phyloP scores from a whole-genome alignment of 768 basidiomycete species.

The Pleurotus pulmonarius region DNA sequence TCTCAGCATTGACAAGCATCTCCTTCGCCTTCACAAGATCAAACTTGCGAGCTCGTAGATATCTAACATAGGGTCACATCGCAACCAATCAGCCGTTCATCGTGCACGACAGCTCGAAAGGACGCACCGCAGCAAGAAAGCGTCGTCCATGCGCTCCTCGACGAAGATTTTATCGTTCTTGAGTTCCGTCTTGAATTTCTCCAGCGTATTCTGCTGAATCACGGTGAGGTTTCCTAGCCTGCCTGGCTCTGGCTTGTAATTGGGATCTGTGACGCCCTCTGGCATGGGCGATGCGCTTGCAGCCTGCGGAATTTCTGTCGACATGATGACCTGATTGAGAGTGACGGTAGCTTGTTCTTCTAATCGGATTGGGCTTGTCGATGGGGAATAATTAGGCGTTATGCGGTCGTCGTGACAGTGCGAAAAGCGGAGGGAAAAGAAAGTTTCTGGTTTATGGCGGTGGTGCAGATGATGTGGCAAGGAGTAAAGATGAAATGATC shows the following conservation, averaged over 20 bases:
- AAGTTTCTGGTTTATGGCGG: neutral
- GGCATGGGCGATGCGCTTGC: constrained; percentile 57
- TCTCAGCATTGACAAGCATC: constrained; percentile 79
- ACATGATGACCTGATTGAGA: neutral
- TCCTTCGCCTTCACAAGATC: constrained; percentile 76
- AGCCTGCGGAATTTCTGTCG: constrained; percentile 17
- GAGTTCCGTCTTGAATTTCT: constrained; percentile 64
- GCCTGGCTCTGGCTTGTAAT: constrained; percentile 67
- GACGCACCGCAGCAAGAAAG: constrained; percentile 60
- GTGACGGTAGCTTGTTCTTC: neutral
- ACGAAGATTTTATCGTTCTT: constrained; percentile 58
- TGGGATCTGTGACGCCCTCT: constrained; percentile 56
- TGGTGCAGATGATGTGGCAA: constrained; percentile 1
- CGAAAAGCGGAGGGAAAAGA: neutral
- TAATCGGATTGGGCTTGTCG: constrained; percentile 3
- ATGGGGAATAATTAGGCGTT: neutral
- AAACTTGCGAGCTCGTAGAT: constrained; percentile 91
- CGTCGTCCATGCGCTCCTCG: constrained; percentile 65
- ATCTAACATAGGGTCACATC: constrained; percentile 40
- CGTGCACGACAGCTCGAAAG: neutral
- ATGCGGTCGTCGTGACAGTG: neutral
- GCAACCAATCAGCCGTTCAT: neutral
- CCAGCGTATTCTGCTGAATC: constrained; percentile 59
- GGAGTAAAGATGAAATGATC: neutral
- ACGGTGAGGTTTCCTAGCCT: constrained; percentile 74